These are phyloP conservation scores for Mortierella antarctica DNA, from an alignment of 192 early-diverging fungal genomes.

Conservation along the genomic window DNA sequence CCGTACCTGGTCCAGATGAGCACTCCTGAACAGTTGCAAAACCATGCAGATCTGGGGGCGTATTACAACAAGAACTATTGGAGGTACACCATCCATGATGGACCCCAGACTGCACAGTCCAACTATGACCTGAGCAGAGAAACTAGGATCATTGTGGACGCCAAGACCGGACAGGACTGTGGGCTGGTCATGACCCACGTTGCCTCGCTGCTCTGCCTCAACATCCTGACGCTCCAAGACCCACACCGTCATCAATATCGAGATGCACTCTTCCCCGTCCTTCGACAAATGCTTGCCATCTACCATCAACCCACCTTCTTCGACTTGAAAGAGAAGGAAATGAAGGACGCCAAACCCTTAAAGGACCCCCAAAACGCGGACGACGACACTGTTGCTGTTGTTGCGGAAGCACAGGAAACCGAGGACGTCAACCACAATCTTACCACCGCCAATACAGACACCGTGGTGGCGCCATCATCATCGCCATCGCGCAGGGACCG, in stretches of 20 bases:
- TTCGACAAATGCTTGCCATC: slow-evolving; percentile 11
- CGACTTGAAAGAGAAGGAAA: slow-evolving; percentile 3
- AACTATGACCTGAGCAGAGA: not conserved
- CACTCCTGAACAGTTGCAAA: slow-evolving; percentile 5
- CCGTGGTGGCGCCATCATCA: not conserved
- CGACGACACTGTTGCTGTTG: not conserved
- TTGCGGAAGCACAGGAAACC: not conserved
- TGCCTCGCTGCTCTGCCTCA: not conserved
- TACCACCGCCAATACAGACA: not conserved
- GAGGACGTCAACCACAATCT: not conserved
- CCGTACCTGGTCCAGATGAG: slow-evolving; percentile 31
- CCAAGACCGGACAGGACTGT: slow-evolving; percentile 19
- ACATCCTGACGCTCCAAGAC: slow-evolving; percentile 14
- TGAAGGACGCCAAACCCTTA: not conserved
- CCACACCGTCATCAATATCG: slow-evolving; percentile 3
- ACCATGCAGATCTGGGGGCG: slow-evolving; percentile 10
- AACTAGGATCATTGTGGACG: slow-evolving; percentile 25
- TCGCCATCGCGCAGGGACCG: no score
- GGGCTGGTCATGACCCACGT: slow-evolving; percentile 1
- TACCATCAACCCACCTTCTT: not conserved
- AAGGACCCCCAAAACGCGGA: not conserved
- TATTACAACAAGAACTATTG: slow-evolving; percentile 23
- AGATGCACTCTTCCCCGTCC: slow-evolving; percentile 16
- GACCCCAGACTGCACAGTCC: not conserved
- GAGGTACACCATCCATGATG: slow-evolving; percentile 16